Conservation (phyloP, 257 asterid genomes). For the Thymus mandschuricus region DNA sequence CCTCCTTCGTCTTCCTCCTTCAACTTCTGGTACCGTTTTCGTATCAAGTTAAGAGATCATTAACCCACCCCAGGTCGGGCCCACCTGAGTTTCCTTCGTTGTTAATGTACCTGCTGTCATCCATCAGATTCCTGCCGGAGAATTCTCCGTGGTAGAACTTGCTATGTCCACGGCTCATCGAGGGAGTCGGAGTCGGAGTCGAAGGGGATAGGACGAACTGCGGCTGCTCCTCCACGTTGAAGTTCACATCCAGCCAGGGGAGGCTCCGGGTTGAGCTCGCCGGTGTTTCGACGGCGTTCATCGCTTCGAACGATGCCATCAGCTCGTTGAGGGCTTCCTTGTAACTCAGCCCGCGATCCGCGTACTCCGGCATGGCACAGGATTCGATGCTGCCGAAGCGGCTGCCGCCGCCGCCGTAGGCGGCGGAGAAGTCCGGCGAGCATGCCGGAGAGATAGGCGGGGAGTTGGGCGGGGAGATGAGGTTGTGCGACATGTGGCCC, state of each 20-base stretch:
- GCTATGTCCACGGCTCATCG: conserved; percentile 35
- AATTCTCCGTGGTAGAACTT: conserved; percentile 32
- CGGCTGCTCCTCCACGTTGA: conserved; percentile 47
- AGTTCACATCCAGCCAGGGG: conserved; percentile 60
- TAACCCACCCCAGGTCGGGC: conserved; percentile 95
- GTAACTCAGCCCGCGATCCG: conserved; percentile 39
- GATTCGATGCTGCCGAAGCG: conserved; percentile 33
- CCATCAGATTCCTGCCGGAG: conserved; percentile 47
- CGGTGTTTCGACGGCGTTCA: conserved; percentile 40
- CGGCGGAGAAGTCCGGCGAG: conserved; percentile 29
- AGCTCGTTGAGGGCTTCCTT: conserved; percentile 60
- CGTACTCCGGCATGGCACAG: conserved; percentile 20
- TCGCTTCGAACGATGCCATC: conserved; percentile 66
- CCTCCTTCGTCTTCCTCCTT: conserved; percentile 5
- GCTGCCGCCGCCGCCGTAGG: conserved; percentile 18
- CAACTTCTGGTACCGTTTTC: not conserved
- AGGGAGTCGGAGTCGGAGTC: conserved; percentile 22
- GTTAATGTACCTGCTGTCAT: conserved; percentile 42
- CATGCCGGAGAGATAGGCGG: conserved; percentile 65
- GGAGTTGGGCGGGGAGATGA: conserved; percentile 54
- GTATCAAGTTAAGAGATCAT: conserved; percentile 77
- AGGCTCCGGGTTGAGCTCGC: conserved; percentile 11
- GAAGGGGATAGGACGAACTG: conserved; percentile 77
- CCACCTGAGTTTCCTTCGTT: conserved; percentile 49
- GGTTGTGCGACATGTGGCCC: conserved; percentile 53